Conservation (phyloP, 2,329 filamentous ascomycete genomes). For the Diaporthe sp. region DNA sequence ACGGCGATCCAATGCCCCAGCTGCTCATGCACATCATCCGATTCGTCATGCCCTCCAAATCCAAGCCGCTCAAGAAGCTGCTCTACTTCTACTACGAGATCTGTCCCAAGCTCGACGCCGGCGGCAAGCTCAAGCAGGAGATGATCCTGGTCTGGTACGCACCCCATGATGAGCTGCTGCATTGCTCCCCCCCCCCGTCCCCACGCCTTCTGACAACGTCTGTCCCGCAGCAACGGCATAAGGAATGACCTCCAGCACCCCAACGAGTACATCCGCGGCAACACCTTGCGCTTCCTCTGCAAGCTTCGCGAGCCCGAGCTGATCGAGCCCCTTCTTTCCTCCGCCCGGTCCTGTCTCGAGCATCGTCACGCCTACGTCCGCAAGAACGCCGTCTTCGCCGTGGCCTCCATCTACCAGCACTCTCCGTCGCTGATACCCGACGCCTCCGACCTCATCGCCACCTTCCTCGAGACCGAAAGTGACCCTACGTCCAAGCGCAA, state of each 20-base stretch:
- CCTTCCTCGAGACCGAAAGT: slow-evolving; percentile 90
- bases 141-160: slow-evolving; percentile 97
- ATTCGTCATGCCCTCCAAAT: slow-evolving; percentile 99
- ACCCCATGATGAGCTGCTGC: slow-evolving; percentile 8
- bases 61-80: slow-evolving; percentile 96
- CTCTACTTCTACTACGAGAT: slow-evolving; percentile 99
- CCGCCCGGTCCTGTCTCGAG: slow-evolving; percentile 90
- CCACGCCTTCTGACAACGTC: slow-evolving; percentile 39
- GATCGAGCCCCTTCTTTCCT: slow-evolving; percentile 94
- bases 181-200: neutral
- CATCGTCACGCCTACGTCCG: slow-evolving; percentile 97
- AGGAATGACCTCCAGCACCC: slow-evolving; percentile 96
- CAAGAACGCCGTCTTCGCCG: slow-evolving; percentile 96
- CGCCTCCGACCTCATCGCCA: slow-evolving; percentile 89
- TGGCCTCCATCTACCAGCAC: slow-evolving; percentile 92
- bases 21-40: slow-evolving; percentile 99
- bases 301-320: slow-evolving; percentile 96
- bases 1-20: slow-evolving; percentile 94
- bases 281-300: slow-evolving; percentile 96
- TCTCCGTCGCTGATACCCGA: slow-evolving; percentile 94
- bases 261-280: slow-evolving; percentile 98
- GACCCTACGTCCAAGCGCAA: slow-evolving; percentile 98
- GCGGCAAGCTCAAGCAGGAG: slow-evolving; percentile 97
- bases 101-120: slow-evolving; percentile 92
- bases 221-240: slow-evolving; percentile 83